Evolutionary conservation across 169 alveolate genomes (phyloP), one percentile per base, ranked within the genome.

Genomic region (Plasmodium relictum): DNA sequence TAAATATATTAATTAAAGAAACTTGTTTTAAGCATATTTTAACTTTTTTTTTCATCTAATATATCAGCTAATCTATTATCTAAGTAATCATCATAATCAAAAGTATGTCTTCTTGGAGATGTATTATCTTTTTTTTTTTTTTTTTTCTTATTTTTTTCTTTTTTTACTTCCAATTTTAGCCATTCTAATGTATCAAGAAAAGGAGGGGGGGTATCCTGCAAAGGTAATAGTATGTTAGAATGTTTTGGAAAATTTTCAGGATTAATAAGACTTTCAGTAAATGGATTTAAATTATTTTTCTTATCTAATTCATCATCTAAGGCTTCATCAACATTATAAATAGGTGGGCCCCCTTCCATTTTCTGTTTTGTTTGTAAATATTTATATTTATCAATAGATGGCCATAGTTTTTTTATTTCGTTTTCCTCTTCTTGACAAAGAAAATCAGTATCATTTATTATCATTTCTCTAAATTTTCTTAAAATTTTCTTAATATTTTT

Each of bases 341-440:
- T 83, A 45, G 91, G 91, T 2, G 91, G 91, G 5, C 91, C 91
- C 5, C 91, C 91, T 72, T 83, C 91, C 83, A 69, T 70, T 72
- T 66, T 83, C 24, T 83, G 91, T 73, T 70, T 69, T 26, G 45
- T 83, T 50, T 83, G 72, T 37, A 83, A 44, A 83, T n/a, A 83
- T 83, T 83, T 83, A 61, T 83, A 83, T 63, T 44, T 58, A 61
- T 83, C 91, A 69, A 83, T 83, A 31, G 45, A 16, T 24, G 91
- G 83, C 91, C 91, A 83, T 45, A 83, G 59, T 31, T 83, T 83
- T 73, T 83, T 83, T n/a, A 83, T 56, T 62, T 83, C 91, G 62
- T 58, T 24, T 14, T 83, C 86, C 45, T 83, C 91, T n/a, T 10
- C 65, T 6, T 69, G 48, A 24, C 63, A 83, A 0, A 86, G 63